phyloP scores from a whole-genome alignment of 495 filamentous ascomycete genomes.

The Zalerion maritima region DNA sequence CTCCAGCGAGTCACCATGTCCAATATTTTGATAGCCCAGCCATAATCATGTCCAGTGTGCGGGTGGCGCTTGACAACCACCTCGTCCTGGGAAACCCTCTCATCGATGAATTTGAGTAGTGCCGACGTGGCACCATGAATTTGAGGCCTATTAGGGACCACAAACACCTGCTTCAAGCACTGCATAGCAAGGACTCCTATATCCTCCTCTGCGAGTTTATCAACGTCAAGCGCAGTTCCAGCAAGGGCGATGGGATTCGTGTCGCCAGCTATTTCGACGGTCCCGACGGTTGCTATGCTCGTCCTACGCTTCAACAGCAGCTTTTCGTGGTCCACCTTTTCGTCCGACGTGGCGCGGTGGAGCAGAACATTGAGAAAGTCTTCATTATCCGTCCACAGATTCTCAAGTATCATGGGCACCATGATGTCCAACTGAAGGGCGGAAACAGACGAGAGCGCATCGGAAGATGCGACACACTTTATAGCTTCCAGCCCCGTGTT shows the following conservation, averaged over 20 bases:
- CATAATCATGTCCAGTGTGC: slow-evolving; percentile 26
- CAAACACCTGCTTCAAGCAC: slow-evolving; percentile 66
- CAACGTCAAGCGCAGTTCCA: slow-evolving; percentile 64
- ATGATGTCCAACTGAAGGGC: slow-evolving; percentile 59
- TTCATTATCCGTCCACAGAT: slow-evolving; percentile 64
- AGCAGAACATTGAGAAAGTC: slow-evolving; percentile 49
- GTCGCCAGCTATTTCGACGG: slow-evolving; percentile 47
- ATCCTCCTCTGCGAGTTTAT: slow-evolving; percentile 73
- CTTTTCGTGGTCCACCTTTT: slow-evolving; percentile 48
- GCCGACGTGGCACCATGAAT: slow-evolving; percentile 57
- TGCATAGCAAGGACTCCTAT: slow-evolving; percentile 71
- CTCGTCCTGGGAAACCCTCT: slow-evolving; percentile 37
- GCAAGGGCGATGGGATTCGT: slow-evolving; percentile 55
- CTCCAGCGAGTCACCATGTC: slow-evolving; percentile 67
- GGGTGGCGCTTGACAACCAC: slow-evolving; percentile 19
- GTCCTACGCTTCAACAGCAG: slow-evolving; percentile 44
- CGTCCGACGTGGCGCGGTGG: slow-evolving; percentile 43
- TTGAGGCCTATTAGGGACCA: slow-evolving; percentile 59
- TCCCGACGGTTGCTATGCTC: slow-evolving; percentile 66
- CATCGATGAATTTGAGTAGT: slow-evolving; percentile 55
- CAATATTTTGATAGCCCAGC: slow-evolving; percentile 70
- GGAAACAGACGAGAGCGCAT: slow-evolving; percentile 56
- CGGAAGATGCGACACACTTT: slow-evolving; percentile 60
- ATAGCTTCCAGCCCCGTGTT: slow-evolving; percentile 68
- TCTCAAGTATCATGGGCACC: slow-evolving; percentile 70